These are phyloP conservation scores for Phytophthora nicotianae DNA, from an alignment of 352 stramenopile species.

Conservation along the genomic window DNA sequence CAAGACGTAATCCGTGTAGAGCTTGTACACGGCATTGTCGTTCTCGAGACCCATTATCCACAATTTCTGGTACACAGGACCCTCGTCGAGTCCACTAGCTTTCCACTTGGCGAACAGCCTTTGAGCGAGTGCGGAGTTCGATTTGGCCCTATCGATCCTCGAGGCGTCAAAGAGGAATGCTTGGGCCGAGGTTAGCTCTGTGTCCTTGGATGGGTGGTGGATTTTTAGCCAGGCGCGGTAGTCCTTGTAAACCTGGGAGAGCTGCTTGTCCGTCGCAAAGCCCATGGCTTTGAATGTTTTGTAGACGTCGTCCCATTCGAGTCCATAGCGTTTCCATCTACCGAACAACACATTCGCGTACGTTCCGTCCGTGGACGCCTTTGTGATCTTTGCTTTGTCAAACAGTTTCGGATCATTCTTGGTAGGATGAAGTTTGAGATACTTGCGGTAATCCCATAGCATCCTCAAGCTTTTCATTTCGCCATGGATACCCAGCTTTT, in stretches of 20 bases:
- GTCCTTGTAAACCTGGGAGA: constrained; percentile 1
- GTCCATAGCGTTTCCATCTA: not conserved
- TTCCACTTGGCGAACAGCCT: constrained; percentile 8
- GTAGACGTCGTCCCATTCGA: not conserved
- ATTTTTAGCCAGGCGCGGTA: constrained; percentile 2
- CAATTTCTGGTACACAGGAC: not conserved
- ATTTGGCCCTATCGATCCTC: not conserved
- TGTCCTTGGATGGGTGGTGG: not conserved
- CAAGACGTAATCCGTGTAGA: constrained; percentile 9
- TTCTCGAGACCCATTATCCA: not conserved
- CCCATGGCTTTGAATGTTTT: not conserved
- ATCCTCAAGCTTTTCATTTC: not conserved
- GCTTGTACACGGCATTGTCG: not conserved
- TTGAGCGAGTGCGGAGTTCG: not conserved
- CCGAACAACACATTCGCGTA: not conserved
- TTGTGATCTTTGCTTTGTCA: not conserved
- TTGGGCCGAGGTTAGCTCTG: not conserved
- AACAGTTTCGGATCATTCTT: not conserved
- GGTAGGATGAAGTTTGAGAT: not conserved
- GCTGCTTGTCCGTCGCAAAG: not conserved
- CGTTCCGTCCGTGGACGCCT: not conserved
- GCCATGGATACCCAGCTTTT: not conserved
- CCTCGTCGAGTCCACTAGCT: not conserved
- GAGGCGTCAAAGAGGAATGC: not conserved
- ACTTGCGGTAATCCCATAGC: not conserved